Conservation (phyloP, 2,329 filamentous ascomycete species). For the Zymoseptoria brevis region DNA sequence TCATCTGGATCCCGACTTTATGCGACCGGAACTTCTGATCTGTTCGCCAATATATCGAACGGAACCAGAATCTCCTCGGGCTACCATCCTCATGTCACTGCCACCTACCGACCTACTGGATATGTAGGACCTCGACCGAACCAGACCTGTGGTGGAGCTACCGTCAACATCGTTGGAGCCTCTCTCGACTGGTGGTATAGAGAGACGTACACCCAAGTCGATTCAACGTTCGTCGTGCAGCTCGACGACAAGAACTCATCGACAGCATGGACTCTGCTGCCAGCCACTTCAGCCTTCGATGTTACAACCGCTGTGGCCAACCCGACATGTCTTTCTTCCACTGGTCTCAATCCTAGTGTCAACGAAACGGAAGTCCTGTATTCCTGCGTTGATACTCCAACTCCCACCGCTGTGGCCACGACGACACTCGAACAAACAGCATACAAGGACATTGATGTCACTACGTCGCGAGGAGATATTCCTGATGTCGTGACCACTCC, state of each 20-base stretch:
- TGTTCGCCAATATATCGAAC: background rate
- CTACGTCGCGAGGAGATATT: slow-evolving; percentile 22
- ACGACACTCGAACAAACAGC: slow-evolving; percentile 26
- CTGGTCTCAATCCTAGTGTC: slow-evolving; percentile 14
- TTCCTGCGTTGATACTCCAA: slow-evolving; percentile 21
- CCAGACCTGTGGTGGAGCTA: slow-evolving; percentile 22
- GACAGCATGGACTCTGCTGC: slow-evolving; percentile 26
- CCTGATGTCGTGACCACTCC: slow-evolving; percentile 25
- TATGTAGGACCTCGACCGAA: background rate
- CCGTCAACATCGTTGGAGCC: slow-evolving; percentile 29
- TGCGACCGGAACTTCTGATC: background rate
- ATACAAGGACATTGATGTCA: slow-evolving; percentile 20
- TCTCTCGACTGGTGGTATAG: slow-evolving; percentile 31
- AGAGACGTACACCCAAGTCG: slow-evolving; percentile 23
- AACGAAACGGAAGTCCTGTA: slow-evolving; percentile 13
- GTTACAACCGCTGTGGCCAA: slow-evolving; percentile 24
- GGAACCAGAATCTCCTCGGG: background rate
- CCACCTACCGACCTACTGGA: background rate
- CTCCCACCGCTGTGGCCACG: slow-evolving; percentile 26
- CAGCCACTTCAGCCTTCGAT: slow-evolving; percentile 27
- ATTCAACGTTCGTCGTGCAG: slow-evolving; percentile 27
- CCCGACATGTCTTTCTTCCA: slow-evolving; percentile 20
- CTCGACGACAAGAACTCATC: slow-evolving; percentile 20
- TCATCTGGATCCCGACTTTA: background rate
- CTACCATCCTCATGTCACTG: slow-evolving; percentile 1